Conservation (phyloP, 2,329 filamentous ascomycete genomes). For the Fusarium continuum region DNA sequence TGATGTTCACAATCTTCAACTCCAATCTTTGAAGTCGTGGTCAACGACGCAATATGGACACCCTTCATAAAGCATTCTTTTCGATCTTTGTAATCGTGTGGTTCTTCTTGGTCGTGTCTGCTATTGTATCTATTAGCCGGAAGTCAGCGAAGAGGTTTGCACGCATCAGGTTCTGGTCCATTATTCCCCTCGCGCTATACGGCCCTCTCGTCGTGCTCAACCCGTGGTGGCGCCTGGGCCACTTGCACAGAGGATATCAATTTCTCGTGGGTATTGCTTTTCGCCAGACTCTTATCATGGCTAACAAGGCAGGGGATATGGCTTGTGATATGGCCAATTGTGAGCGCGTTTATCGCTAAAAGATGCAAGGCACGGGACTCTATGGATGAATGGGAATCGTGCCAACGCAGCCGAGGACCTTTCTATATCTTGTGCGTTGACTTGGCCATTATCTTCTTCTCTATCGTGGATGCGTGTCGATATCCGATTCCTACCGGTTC, state of each 20-base stretch:
- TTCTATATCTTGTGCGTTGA: slow-evolving; percentile 20
- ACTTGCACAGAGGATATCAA: background rate
- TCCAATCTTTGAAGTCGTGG: no score
- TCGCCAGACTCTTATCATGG: fast-evolving
- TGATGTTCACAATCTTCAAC: background rate
- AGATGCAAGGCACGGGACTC: background rate
- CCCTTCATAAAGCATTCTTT: slow-evolving; percentile 14
- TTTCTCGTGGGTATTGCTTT: background rate
- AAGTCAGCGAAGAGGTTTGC: background rate
- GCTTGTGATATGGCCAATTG: slow-evolving; percentile 10
- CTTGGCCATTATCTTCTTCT: background rate
- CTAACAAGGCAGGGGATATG: slow-evolving; percentile 10
- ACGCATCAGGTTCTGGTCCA: slow-evolving; percentile 8
- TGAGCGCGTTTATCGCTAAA: background rate
- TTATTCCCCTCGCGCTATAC: slow-evolving; percentile 1
- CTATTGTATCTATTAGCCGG: background rate
- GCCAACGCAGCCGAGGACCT: background rate
- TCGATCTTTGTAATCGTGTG: slow-evolving; percentile 14
- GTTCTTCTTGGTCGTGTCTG: background rate
- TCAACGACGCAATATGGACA: background rate
- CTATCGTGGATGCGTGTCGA: slow-evolving; percentile 8
- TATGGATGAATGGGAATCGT: background rate
- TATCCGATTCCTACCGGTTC: slow-evolving; percentile 8
- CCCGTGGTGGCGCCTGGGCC: background rate
- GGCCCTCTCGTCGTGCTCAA: background rate